Evolutionary conservation across 169 alveolate genomes (phyloP), one percentile per base, ranked within the genome.

Genomic region (Plasmodium coatneyi): DNA sequence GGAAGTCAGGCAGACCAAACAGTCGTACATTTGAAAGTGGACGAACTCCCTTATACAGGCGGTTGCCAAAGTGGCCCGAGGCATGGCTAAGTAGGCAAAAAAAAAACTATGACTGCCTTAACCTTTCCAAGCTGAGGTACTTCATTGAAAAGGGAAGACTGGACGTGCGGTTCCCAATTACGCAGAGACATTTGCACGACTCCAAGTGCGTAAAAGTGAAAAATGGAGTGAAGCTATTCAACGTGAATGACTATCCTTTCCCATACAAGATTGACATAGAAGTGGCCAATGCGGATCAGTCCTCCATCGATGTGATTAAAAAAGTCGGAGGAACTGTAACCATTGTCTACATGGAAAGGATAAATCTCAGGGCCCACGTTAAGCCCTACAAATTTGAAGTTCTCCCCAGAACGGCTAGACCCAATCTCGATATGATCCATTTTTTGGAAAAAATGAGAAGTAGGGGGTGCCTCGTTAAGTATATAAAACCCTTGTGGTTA

Each of bases 401-500:
- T 19, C 95, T 97, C 30, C 98, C 98, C 28, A 87, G 74, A 82
- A 96, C 97, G 14, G 98, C 98, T 4, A 92, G 98, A 3, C 98
- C 98, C 10, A 96, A 95, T 60, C 84, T 97, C 9, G 96, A 92
- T 66, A 81, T 71, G 95, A 96, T 97, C 2, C 98, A 96, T 90
- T 96, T 83, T 89, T 80, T 97, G 49, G 98, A 97, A 95, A 97
- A 97, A 95, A 92, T 97, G 97, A 74, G 97, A 43, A 96, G 97
- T 7, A 80, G 97, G 71, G 98, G 98, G 30, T 96, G 98, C 56
- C 66, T 91, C 19, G 98, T 97, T 39, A 89, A 95, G 81, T 97
- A 97, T 95, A 94, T 97, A 60, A 97, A 97, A 86, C 99, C 99
- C n/a, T 84, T 95, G 92, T 97, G 99, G 99, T 92, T 97, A 36